Base-by-base conservation (phyloP, 768 basidiomycete species). In the Lentinula boryana region DNA sequence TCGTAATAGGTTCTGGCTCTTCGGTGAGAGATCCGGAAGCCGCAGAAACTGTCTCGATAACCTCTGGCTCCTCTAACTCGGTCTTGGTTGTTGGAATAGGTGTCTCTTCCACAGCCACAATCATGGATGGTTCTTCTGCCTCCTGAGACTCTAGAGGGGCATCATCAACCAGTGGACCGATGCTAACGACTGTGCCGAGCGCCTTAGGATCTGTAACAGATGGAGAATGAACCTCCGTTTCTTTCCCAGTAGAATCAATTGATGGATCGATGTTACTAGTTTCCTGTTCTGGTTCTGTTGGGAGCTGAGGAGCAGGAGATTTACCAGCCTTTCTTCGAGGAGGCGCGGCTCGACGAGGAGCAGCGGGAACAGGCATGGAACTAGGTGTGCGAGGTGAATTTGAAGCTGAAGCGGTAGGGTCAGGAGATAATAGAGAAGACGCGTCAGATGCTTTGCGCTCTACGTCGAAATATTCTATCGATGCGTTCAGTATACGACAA, bases 311-410 rank as follows among this genome's bases (percentile, higher is more conserved):
- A 10, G 79, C 72, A n/a, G 77, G 74, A 0, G 83, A 79, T 69
- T 84, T 87, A 51, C 75, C 68, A 50, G 75, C 68, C 67, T 89
- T 88, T 72, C 80, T 85, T 44, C 91, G 78, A 8, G 92, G 91
- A 52, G 89, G 90, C 3, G 80, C 91, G 27, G 89, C 80, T 4
- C 91, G 82, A 48, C 88, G 84, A 46, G 91, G 91, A 16, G 77
- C 86, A 13, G 83, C 80, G 13, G 91, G 89, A 4, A 90, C 77
- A 21, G 91, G 89, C 86, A 93, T 92, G 0, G 84, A 77, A 5
- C 75, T 63, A 16, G 83, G 82, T 23, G 71, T 74, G 38, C 77
- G 79, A 10, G 76, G 60, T 4, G 74, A 66, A 36, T 72, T 71
- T 0, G 74, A 48, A 1, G 66, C 35, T 3, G 66, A 50, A 18